Evolutionary conservation across 2,329 filamentous ascomycete genomes (phyloP).

Genomic region (Clarireedia paspali): DNA sequence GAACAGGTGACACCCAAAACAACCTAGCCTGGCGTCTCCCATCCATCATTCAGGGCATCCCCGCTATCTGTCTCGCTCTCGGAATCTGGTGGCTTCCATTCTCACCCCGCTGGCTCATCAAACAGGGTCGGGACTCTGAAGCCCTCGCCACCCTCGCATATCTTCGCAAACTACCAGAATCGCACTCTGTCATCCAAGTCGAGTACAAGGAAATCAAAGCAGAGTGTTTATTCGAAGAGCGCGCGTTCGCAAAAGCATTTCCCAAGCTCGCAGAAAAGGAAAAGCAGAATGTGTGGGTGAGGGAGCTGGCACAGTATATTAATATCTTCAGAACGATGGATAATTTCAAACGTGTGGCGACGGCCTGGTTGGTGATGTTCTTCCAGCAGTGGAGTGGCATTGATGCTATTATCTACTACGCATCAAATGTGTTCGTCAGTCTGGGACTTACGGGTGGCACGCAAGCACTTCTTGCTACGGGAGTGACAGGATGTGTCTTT

Average conservation of each 20-base stretch:
- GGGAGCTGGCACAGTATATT: conserved; percentile 40
- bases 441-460: conserved; percentile 37
- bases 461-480: conserved; percentile 42
- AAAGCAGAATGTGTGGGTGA: too few relatives aligned
- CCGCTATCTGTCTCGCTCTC: conserved; percentile 36
- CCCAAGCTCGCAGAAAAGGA: too few relatives aligned
- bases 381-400: conserved; percentile 40
- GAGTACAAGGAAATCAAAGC: conserved; percentile 42
- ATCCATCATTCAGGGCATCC: conserved; percentile 38
- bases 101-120: conserved; percentile 41
- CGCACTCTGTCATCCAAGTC: conserved; percentile 36
- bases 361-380: conserved; percentile 39
- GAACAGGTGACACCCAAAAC: conserved; percentile 36
- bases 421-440: conserved; percentile 47
- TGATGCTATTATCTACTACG: conserved; percentile 40
- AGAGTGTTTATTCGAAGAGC: conserved; percentile 36
- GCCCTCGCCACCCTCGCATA: conserved; percentile 42
- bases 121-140: conserved; percentile 33
- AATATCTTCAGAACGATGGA: conserved; percentile 41
- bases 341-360: conserved; percentile 28
- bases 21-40: conserved; percentile 39
- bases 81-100: conserved; percentile 39
- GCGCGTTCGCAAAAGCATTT: conserved; percentile 33
- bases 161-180: conserved; percentile 16
- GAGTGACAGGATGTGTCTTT: not conserved